Conservation (phyloP, 73 alveolate species). For the Halteria grandinella region DNA sequence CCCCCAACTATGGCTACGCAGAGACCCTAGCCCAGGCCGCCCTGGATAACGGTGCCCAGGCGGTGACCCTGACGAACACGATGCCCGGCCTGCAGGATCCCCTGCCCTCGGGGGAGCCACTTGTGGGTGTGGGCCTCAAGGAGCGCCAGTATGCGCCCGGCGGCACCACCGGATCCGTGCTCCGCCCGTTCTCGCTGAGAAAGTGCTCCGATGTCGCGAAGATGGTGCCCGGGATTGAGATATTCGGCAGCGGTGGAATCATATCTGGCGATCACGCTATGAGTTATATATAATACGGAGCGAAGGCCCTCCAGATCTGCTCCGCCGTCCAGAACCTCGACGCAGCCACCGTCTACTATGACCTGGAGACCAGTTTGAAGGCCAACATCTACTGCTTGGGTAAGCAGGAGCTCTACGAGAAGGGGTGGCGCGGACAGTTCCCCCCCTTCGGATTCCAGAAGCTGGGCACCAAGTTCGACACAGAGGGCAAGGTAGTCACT, state of each 20-base stretch:
- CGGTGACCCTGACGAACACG: slow-evolving; percentile 70
- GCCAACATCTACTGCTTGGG: slow-evolving; percentile 56
- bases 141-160: slow-evolving; percentile 62
- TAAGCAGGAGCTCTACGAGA: slow-evolving; percentile 36
- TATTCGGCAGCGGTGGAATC: slow-evolving; percentile 70
- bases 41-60: slow-evolving; percentile 66
- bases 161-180: slow-evolving; percentile 68
- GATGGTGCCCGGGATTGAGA: slow-evolving; percentile 56
- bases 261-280: slow-evolving; percentile 69
- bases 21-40: slow-evolving; percentile 60
- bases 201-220: slow-evolving; percentile 73
- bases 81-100: slow-evolving; percentile 71
- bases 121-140: slow-evolving; percentile 56
- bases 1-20: slow-evolving; percentile 58
- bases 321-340: slow-evolving; percentile 69
- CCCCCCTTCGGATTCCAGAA: slow-evolving; percentile 47
- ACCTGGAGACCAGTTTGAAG: slow-evolving; percentile 59
- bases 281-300: slow-evolving; percentile 62
- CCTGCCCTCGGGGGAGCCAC: slow-evolving; percentile 63
- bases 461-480: slow-evolving; percentile 6
- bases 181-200: slow-evolving; percentile 70
- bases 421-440: slow-evolving; percentile 70
- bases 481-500: slow-evolving; percentile 1
- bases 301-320: slow-evolving; percentile 64
- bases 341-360: slow-evolving; percentile 68